Base-by-base conservation (phyloP, 345 rosid species). In the Raphanus sativus region DNA sequence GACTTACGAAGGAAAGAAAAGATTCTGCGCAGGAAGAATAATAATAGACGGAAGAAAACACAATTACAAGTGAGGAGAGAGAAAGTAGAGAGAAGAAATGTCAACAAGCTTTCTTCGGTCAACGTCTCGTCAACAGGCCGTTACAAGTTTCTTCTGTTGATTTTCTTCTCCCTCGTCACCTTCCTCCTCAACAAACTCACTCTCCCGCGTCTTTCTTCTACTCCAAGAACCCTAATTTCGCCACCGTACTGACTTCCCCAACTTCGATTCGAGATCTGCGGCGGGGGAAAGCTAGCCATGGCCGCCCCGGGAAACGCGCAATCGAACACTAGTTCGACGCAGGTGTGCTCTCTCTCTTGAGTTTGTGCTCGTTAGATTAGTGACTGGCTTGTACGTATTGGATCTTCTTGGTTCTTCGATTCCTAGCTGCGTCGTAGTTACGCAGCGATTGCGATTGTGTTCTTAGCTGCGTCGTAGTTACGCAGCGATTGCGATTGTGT, bases 291-390 rank as follows among this genome's bases (percentile, higher is more conserved):
- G 77, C 68, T 69, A 68, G 80, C 76, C 75, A 89, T 90, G 98
- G 94, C 87, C 81, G 86, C 83, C 36, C 87, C 64, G 71, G 93
- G 85, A 71, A 89, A 86, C 24, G 28, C 67, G 48, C 69, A 40
- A 65, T 24, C 54, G 7, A 86, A 77, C 83, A 67, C 91, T 69
- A 87, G 85, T 79, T 78, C 94, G 85, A 81, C 88, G 96, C 97
- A 94, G 96, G 98, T 91, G 2, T 70, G 2, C 13, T 65, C 65
- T 74, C 17, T 69, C 67, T 61, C 45, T 40, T 24, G 54, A 36
- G 55, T 77, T 40, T 48, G 55, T 5, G 55, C 17, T 71, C 32
- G 15, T 2, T 29, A 55, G 75, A 50, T 50, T 54, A 62, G 45
- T 34, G 1, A 32, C 59, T 55, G 21, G 80, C 25, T 52, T 15